Evolutionary conservation across 2,329 filamentous ascomycete genomes (phyloP).

Genomic region (Paramyrothecium roridum): DNA sequence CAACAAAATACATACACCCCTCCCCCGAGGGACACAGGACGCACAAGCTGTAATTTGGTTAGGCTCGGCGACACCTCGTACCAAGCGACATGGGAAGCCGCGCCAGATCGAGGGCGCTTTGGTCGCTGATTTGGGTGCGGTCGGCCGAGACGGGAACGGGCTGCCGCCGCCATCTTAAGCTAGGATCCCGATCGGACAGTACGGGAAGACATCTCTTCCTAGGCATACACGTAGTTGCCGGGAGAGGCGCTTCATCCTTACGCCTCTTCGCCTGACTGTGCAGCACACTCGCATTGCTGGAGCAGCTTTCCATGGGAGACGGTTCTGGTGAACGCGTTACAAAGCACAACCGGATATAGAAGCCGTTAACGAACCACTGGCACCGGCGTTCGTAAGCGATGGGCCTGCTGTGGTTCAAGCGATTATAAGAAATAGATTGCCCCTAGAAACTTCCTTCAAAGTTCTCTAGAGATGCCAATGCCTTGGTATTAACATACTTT

Average conservation of each 20-base stretch:
- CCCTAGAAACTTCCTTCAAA: too few relatives aligned
- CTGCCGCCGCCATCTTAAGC: not conserved
- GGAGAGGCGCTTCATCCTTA: not conserved
- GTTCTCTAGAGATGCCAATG: too few relatives aligned
- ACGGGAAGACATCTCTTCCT: too few relatives aligned
- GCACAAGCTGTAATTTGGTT: not conserved
- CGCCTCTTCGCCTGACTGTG: not conserved
- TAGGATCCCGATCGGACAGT: too few relatives aligned
- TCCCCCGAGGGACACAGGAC: not conserved
- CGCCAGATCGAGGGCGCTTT: not conserved
- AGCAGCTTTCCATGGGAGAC: not conserved
- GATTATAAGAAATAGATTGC: too few relatives aligned
- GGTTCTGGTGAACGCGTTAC: not conserved
- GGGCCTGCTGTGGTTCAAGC: not conserved
- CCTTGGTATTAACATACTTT: too few relatives aligned
- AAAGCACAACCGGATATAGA: not conserved
- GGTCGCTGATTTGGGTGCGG: not conserved
- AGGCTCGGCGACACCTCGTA: not conserved
- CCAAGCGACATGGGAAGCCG: not conserved
- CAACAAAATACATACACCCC: not conserved
- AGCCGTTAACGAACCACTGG: not conserved
- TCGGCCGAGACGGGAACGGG: not conserved
- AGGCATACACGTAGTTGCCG: too few relatives aligned
- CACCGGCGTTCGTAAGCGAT: not conserved
- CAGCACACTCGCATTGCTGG: not conserved